Percentiles rank a stretch among this genome's conserved stretches.
phyloP scores from a whole-genome alignment of 2,329 filamentous ascomycete genomes.

The Lasiodiplodia hormozganensis region DNA sequence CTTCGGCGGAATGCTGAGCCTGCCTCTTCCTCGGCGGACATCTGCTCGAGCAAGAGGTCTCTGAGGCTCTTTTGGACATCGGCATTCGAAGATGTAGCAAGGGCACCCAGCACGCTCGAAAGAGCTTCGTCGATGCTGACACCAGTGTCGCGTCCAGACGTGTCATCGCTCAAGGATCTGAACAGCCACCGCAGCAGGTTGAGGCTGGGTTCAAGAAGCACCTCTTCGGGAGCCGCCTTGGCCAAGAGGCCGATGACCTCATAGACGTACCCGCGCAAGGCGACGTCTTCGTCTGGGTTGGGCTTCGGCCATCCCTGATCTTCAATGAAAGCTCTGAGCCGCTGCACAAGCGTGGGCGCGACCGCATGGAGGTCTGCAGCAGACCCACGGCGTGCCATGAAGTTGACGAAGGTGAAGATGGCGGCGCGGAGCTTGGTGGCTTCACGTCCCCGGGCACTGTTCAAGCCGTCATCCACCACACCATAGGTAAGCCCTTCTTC shows the following conservation, averaged over 20 bases:
- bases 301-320: constrained; percentile 83
- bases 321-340: constrained; percentile 76
- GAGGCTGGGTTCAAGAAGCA: constrained; percentile 58
- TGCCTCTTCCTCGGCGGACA: constrained; percentile 36
- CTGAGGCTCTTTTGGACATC: constrained; percentile 49
- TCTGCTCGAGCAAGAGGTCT: constrained; percentile 44
- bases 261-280: constrained; percentile 80
- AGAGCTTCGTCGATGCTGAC: constrained; percentile 90
- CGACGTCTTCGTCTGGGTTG: constrained; percentile 61
- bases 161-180: constrained; percentile 79
- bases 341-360: constrained; percentile 70
- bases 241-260: constrained; percentile 88
- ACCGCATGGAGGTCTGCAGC: constrained; percentile 67
- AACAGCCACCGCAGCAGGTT: constrained; percentile 80
- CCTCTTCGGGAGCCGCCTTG: constrained; percentile 66
- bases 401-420: constrained; percentile 85
- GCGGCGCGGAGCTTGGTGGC: constrained; percentile 80
- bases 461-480: constrained; percentile 35
- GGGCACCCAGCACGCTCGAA: constrained; percentile 73
- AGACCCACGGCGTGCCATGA: constrained; percentile 78
- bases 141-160: constrained; percentile 73
- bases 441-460: constrained; percentile 67
- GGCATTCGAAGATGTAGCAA: constrained; percentile 50
- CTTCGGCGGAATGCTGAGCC: constrained; percentile 50
- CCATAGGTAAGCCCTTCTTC: constrained; percentile 52